Conservation (phyloP, 805 yeast species). For the Huiozyma sinensis region DNA sequence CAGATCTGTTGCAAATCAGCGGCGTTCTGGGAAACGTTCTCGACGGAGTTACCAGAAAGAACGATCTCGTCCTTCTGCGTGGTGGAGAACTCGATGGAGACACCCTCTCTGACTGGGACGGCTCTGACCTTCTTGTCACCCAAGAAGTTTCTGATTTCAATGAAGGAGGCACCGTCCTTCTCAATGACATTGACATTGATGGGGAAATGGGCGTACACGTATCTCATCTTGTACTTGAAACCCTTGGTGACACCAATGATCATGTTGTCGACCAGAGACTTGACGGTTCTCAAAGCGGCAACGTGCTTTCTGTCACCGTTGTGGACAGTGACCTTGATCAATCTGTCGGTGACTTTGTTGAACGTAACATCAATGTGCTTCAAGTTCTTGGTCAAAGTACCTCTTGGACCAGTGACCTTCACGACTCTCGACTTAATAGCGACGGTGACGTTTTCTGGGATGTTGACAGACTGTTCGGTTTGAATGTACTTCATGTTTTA, state of each 20-base stretch:
- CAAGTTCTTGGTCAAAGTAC: slow-evolving; percentile 80
- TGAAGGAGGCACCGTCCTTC: slow-evolving; percentile 58
- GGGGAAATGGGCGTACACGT: slow-evolving; percentile 99
- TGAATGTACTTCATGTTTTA: slow-evolving; percentile 67
- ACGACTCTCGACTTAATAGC: slow-evolving; percentile 83
- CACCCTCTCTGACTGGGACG: slow-evolving; percentile 83
- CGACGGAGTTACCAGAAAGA: slow-evolving; percentile 52
- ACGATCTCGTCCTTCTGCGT: slow-evolving; percentile 90
- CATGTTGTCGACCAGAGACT: slow-evolving; percentile 87
- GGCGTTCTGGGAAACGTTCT: slow-evolving; percentile 95
- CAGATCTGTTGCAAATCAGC: slow-evolving; percentile 97
- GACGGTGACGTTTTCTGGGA: slow-evolving; percentile 91
- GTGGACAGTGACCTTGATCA: slow-evolving; percentile 82
- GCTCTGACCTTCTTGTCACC: slow-evolving; percentile 97
- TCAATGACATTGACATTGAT: slow-evolving; percentile 91
- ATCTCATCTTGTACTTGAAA: slow-evolving; percentile 99
- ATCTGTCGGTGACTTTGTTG: slow-evolving; percentile 50
- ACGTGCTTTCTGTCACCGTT: slow-evolving; percentile 99
- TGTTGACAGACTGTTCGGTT: slow-evolving; percentile 71
- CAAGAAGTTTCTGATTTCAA: slow-evolving; percentile 98
- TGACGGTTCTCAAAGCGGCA: slow-evolving; percentile 98
- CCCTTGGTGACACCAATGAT: slow-evolving; percentile 98
- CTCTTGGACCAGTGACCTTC: slow-evolving; percentile 96
- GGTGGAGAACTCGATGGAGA: slow-evolving; percentile 68
- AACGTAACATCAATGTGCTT: slow-evolving; percentile 93